A percentile compares a stretch with the other conserved stretches of the same genome.
These are phyloP conservation scores for Colletotrichum euphorbiae DNA, from an alignment of 2,329 filamentous ascomycete species.

Conservation along the genomic window DNA sequence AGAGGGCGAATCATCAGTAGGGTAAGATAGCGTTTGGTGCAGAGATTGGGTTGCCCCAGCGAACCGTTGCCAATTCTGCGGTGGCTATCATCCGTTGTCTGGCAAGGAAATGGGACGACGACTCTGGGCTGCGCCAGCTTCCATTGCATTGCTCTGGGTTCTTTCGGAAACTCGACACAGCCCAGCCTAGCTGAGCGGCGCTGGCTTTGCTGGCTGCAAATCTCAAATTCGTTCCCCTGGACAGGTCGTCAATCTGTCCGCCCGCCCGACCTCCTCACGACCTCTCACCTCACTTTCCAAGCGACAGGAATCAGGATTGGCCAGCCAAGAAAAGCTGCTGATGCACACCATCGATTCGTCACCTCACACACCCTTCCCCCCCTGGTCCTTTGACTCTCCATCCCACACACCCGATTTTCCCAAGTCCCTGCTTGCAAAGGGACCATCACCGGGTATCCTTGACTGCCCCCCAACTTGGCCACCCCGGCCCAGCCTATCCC, in stretches of 20 bases:
- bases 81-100: constrained; percentile 12
- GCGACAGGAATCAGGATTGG: constrained; percentile 35
- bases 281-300: constrained; percentile 16
- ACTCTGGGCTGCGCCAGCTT: constrained; percentile 1
- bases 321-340: constrained; percentile 34
- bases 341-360: constrained; percentile 35
- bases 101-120: background rate
- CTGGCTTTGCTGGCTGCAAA: background rate
- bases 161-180: background rate
- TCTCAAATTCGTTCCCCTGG: background rate
- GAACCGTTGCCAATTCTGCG: constrained; percentile 17
- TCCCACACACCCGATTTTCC: constrained; percentile 26
- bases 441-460: constrained; percentile 34
- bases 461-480: constrained; percentile 35
- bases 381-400: constrained; percentile 14
- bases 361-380: constrained; percentile 20
- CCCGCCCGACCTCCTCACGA: constrained; percentile 20
- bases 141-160: background rate
- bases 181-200: no score
- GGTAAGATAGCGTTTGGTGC: background rate
- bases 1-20: constrained; percentile 12
- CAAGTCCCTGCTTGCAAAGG: constrained; percentile 26
- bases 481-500: constrained; percentile 32
- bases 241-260: constrained; percentile 17
- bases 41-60: constrained; percentile 15